Conservation (phyloP, 2,329 filamentous ascomycete species). For the Graphilbum fragrans region DNA sequence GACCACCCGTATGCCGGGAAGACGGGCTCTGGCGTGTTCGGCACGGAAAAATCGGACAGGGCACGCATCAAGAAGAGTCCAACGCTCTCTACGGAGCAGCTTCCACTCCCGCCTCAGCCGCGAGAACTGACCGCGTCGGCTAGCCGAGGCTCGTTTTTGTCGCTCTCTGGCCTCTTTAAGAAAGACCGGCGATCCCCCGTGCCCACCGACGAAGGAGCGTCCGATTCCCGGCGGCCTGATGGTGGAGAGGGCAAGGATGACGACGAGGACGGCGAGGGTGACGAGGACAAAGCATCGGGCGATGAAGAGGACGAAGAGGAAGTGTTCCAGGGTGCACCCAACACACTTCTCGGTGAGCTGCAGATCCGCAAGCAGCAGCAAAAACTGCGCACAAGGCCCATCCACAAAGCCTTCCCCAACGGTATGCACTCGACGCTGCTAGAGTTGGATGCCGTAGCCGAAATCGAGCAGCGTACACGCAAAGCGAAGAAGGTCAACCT, state of each 20-base stretch:
- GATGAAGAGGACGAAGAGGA: slow-evolving; percentile 33
- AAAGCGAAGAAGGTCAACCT: slow-evolving; percentile 68
- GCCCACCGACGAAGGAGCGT: background rate
- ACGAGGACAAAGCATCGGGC: slow-evolving; percentile 29
- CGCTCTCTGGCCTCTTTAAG: slow-evolving; percentile 18
- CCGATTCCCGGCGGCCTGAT: background rate
- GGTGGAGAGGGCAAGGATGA: slow-evolving; percentile 1
- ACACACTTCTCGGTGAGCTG: slow-evolving; percentile 83
- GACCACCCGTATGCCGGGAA: slow-evolving; percentile 76
- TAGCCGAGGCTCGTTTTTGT: slow-evolving; percentile 32
- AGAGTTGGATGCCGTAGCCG: slow-evolving; percentile 80
- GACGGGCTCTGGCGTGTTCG: slow-evolving; percentile 65
- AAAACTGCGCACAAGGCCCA: slow-evolving; percentile 63
- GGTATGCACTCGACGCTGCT: slow-evolving; percentile 88
- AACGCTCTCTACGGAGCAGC: too few species aligned
- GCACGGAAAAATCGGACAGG: slow-evolving; percentile 41
- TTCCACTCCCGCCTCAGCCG: slow-evolving; percentile 12
- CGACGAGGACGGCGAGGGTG: background rate
- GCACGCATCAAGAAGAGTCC: slow-evolving; percentile 27
- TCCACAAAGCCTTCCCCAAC: slow-evolving; percentile 48
- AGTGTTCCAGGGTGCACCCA: slow-evolving; percentile 59
- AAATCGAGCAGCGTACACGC: slow-evolving; percentile 66
- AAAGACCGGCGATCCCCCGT: background rate
- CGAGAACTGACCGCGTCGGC: slow-evolving; percentile 10
- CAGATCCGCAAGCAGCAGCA: slow-evolving; percentile 85